Percentiles rank a stretch among this genome's conserved stretches.
Evolutionary conservation across 2,329 filamentous ascomycete species (phyloP).

Genomic region (Aureobasidium sp.): DNA sequence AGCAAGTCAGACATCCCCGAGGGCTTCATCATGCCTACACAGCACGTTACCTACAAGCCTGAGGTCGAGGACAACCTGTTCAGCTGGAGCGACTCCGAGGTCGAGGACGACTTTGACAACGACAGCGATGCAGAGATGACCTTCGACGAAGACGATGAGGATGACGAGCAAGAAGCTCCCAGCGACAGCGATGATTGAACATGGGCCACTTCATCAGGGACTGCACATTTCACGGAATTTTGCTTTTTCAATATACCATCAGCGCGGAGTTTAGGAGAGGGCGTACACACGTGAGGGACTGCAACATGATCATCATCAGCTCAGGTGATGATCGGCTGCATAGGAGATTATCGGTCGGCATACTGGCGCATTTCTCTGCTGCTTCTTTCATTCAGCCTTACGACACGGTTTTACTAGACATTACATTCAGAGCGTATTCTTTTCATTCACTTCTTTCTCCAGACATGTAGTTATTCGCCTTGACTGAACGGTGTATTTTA

Average conservation of each 20-base stretch:
- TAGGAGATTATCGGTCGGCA: background rate
- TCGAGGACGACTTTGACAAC: constrained; percentile 69
- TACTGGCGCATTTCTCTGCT: constrained; percentile 3
- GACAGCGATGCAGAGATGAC: constrained; percentile 49
- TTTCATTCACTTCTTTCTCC: background rate
- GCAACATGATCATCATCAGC: background rate
- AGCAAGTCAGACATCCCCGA: constrained; percentile 74
- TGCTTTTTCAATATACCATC: constrained; percentile 8
- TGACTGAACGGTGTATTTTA: too few relatives aligned
- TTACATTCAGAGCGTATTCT: background rate
- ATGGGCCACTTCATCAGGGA: background rate
- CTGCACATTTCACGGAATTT: background rate
- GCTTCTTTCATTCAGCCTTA: background rate
- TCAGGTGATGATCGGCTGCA: background rate
- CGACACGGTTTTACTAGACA: constrained; percentile 5
- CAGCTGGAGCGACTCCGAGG: constrained; percentile 53
- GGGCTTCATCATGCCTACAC: constrained; percentile 75
- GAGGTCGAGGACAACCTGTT: constrained; percentile 57
- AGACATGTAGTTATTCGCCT: too few relatives aligned
- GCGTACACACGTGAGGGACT: background rate
- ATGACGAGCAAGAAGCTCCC: constrained; percentile 54
- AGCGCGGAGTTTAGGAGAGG: constrained; percentile 9
- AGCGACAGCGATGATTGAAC: constrained; percentile 41
- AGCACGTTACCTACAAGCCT: constrained; percentile 54
- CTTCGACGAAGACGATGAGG: constrained; percentile 52